phyloP scores from a whole-genome alignment of 2,329 filamentous ascomycete species.

The Emericellopsis cladophorae region DNA sequence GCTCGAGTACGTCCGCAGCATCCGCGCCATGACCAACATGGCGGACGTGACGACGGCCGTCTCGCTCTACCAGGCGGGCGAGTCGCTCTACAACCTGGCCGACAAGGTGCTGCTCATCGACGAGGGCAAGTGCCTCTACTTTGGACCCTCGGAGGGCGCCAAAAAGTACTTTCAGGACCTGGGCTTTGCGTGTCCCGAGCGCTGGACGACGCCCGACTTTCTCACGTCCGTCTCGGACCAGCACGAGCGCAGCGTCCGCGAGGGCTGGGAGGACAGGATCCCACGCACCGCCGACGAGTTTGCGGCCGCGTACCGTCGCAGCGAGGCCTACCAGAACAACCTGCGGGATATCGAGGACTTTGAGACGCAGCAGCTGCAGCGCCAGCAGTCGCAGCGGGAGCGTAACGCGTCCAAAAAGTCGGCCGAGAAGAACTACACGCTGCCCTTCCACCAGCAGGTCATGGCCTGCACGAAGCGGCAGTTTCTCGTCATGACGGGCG shows the following conservation, averaged over 20 bases:
- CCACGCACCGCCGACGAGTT: constrained; percentile 61
- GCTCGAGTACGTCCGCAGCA: constrained; percentile 54
- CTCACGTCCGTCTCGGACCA: constrained; percentile 68
- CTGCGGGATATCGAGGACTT: constrained; percentile 50
- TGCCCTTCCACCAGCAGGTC: constrained; percentile 64
- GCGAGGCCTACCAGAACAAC: constrained; percentile 46
- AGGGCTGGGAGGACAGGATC: constrained; percentile 50
- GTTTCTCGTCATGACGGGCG: constrained; percentile 67
- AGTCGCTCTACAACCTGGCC: constrained; percentile 53
- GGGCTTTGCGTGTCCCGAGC: constrained; percentile 58
- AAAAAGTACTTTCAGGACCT: constrained; percentile 58
- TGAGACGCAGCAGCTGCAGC: constrained; percentile 44
- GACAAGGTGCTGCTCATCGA: constrained; percentile 71
- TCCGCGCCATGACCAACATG: constrained; percentile 55
- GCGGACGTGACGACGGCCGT: constrained; percentile 59
- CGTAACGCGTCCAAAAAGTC: constrained; percentile 57
- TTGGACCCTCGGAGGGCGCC: constrained; percentile 49
- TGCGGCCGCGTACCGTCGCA: constrained; percentile 50
- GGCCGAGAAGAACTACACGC: constrained; percentile 59
- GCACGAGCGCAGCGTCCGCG: constrained; percentile 54
- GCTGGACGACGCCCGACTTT: constrained; percentile 65
- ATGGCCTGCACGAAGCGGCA: constrained; percentile 58
- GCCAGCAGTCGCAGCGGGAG: constrained; percentile 23
- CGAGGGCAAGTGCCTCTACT: constrained; percentile 59
- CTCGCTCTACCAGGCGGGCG: constrained; percentile 59